Evolutionary conservation across 805 yeast genomes (phyloP).

Genomic region (Candida railenensis): DNA sequence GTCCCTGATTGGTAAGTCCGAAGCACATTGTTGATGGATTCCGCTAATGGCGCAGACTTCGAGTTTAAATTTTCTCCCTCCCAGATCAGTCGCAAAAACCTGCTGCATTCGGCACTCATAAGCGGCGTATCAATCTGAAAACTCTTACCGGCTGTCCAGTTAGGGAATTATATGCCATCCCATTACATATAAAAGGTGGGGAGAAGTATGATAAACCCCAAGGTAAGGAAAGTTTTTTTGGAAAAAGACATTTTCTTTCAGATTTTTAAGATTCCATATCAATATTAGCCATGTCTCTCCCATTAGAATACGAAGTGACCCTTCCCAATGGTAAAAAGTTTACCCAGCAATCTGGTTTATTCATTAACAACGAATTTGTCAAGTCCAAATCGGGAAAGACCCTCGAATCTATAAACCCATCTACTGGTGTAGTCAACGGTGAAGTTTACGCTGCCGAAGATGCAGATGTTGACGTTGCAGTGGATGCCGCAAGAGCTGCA

Average conservation of each 20-base stretch:
- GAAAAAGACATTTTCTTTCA: too few species aligned
- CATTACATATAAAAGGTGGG: not conserved
- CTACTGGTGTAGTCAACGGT: conserved; percentile 44
- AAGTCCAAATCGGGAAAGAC: conserved; percentile 33
- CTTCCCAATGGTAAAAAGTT: conserved; percentile 51
- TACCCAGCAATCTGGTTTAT: conserved; percentile 61
- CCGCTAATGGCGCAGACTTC: too few species aligned
- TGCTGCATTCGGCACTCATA: not conserved
- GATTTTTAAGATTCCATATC: not conserved
- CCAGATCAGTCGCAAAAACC: not conserved
- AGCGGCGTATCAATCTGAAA: not conserved
- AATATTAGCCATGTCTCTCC: conserved; percentile 29
- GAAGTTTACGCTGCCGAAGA: conserved; percentile 40
- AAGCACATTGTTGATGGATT: too few species aligned
- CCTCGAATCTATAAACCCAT: conserved; percentile 42
- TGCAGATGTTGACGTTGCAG: conserved; percentile 44
- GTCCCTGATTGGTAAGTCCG: too few species aligned
- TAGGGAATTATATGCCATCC: not conserved
- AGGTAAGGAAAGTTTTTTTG: too few species aligned
- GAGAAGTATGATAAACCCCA: not conserved
- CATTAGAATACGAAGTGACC: conserved; percentile 37
- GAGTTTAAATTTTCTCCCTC: too few species aligned
- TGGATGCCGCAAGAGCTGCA: conserved; percentile 36
- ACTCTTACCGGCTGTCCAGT: not conserved
- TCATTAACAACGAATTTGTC: conserved; percentile 46